Evolutionary conservation across 768 basidiomycete species (phyloP), one percentile per base, ranked within the genome.

Genomic region (Pleurotus eryngii): DNA sequence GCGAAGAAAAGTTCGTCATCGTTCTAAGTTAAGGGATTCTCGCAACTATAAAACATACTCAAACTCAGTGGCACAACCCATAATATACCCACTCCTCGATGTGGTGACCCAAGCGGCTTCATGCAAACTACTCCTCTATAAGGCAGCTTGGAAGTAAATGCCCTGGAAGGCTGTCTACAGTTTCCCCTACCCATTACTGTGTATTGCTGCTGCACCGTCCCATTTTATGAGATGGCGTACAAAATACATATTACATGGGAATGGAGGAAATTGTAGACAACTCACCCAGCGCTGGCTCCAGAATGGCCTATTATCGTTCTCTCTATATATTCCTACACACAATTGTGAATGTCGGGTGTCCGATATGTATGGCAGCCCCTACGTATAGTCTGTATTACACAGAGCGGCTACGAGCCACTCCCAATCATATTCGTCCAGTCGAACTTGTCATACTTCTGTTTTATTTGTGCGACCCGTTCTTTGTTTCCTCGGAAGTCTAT

Each of bases 381-480:
- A 49, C 7, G 51, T 22, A 48, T 20, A 20, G 20, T 64, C 63
- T 38, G 24, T 26, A 26, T 26, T 26, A 26, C 30, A 35, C 11
- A 35, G 30, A 35, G 30, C 8, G 30, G 30, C 30, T 35, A 35
- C 30, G 11, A 3, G 30, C 30, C 30, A 45, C 66, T 65, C 14
- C 77, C 83, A 63, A 92, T 79, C 81, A 91, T 79, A 22, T 81
- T 83, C 3, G 90, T 92, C 90, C 90, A 92, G 67, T 92, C 89
- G 68, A 80, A 89, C 70, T 79, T 82, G 24, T 82, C 84, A 67
- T 95, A 98, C 70, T 78, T 83, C 62, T 81, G 80, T 72, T 83
- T 88, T 69, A 94, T 90, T 58, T 73, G 73, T 30, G 74, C 73
- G 51, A 91, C 84, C 51, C 95, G 77, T 49, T 88, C 83, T 61